Evolutionary conservation across 2,329 filamentous ascomycete species (phyloP), one percentile per base, ranked within the genome.

Genomic region (Xylariaceae sp.): DNA sequence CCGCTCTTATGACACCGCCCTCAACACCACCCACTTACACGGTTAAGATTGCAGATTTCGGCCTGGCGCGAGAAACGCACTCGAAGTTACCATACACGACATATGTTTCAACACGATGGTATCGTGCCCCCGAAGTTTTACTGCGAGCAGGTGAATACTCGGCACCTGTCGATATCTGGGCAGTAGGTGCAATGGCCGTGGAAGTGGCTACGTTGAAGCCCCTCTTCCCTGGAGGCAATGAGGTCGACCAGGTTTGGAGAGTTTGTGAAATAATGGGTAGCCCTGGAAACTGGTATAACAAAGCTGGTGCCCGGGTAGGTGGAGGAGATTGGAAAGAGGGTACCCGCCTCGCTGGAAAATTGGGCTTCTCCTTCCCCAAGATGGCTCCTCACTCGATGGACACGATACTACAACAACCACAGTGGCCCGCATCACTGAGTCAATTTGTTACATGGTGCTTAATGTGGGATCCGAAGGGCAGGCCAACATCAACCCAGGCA

Each of bases 211-310:
- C 93, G 0, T 64, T 98, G 44, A 98, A 97, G 71, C 93, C 93
- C 15, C 72, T 98, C 9, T 98, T 98, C 73, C 93, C 93, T 9
- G 93, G 93, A 55, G 89, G 89, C 59, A 98, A 98, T 62, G 93
- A 98, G 69, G 93, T 98, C 1, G 93, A 98, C 56, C 93, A 98
- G 65, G 93, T 98, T 2, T 98, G 93, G 93, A 84, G 93, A 53
- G 88, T 98, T 0, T 98, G 93, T 62, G 93, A 98, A 64, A 95
- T 98, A 44, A 98, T 98, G 93, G 93, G 93, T 37, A 97, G 91
- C 68, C 93, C 93, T 3, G 93, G 93, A 34, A 91, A 91, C 68
- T 98, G 93, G 93, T 93, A 95, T 63, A 95, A 87, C 73, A 96
- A 96, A 67, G 75, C 87, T 4, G 90, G 90, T 18, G 74, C 76